A percentile compares a stretch with the other conserved stretches of the same genome.
Conservation (phyloP, 495 filamentous ascomycete genomes). For the Amorphotheca resinae region DNA sequence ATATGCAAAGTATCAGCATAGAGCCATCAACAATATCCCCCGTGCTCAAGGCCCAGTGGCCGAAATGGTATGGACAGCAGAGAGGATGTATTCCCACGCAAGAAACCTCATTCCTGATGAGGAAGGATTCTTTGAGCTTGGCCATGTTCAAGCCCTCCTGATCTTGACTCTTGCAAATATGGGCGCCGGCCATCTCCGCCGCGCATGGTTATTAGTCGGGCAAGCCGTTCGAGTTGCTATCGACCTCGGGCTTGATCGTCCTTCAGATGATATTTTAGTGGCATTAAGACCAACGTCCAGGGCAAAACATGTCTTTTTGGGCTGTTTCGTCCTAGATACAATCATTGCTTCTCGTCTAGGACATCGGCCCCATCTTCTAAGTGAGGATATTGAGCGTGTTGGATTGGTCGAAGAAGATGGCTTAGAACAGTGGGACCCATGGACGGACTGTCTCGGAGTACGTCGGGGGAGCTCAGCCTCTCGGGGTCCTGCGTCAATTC, state of each 20-base stretch:
- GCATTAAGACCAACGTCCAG: slow-evolving; percentile 20
- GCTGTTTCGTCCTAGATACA: slow-evolving; percentile 56
- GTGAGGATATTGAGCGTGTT: slow-evolving; percentile 32
- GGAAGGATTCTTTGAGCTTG: slow-evolving; percentile 41
- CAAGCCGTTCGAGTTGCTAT: slow-evolving; percentile 47
- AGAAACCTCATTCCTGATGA: slow-evolving; percentile 47
- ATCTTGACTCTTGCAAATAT: slow-evolving; percentile 48
- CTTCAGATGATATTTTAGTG: slow-evolving; percentile 19
- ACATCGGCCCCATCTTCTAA: slow-evolving; percentile 38
- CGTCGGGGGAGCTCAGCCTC: slow-evolving; percentile 24
- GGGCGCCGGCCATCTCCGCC: slow-evolving; percentile 36
- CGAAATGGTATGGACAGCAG: slow-evolving; percentile 20
- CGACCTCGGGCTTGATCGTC: slow-evolving; percentile 31
- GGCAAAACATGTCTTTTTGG: slow-evolving; percentile 40
- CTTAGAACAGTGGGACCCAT: slow-evolving; percentile 62
- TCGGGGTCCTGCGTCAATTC: slow-evolving; percentile 40
- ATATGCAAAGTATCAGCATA: slow-evolving; percentile 35
- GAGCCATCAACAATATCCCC: slow-evolving; percentile 27
- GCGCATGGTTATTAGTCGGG: slow-evolving; percentile 51
- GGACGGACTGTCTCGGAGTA: slow-evolving; percentile 42
- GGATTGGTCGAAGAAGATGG: slow-evolving; percentile 47
- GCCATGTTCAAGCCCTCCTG: slow-evolving; percentile 53
- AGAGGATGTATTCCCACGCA: slow-evolving; percentile 44
- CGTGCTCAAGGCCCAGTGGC: slow-evolving; percentile 16
- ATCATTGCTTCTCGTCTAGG: slow-evolving; percentile 44